phyloP scores from a whole-genome alignment of 805 yeast species.

The Wickerhamomyces queroliae region DNA sequence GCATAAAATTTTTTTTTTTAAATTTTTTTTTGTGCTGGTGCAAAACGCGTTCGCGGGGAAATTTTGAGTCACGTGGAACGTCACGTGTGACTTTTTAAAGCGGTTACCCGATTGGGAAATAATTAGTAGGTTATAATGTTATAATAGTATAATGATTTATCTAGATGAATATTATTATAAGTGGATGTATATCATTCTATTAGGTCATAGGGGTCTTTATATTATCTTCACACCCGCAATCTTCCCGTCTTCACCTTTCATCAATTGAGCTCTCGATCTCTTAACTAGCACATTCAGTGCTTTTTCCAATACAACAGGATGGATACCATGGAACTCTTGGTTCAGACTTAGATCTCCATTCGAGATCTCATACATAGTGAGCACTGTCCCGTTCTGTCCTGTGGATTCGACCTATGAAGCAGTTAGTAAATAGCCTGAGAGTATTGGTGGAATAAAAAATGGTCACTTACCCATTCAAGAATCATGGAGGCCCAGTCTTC shows the following conservation, averaged over 20 bases:
- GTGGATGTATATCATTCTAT: no score
- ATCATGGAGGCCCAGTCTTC: conserved; percentile 63
- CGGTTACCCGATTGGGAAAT: no score
- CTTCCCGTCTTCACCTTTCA: conserved; percentile 60
- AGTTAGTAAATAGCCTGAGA: neutral
- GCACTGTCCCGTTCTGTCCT: conserved; percentile 71
- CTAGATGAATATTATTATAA: no score
- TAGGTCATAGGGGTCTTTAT: conserved; percentile 18
- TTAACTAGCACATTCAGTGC: conserved; percentile 55
- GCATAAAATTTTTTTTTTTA: neutral
- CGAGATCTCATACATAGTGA: conserved; percentile 78
- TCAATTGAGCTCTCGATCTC: conserved; percentile 65
- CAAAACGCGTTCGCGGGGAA: neutral
- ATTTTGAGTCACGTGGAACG: no score
- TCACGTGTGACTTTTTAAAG: no score
- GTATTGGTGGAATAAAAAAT: neutral
- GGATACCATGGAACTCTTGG: conserved; percentile 61
- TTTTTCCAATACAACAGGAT: conserved; percentile 44
- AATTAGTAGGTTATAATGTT: no score
- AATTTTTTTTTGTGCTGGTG: neutral
- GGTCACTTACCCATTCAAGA: conserved; percentile 43
- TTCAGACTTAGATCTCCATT: conserved; percentile 53
- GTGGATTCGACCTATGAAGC: conserved; percentile 42
- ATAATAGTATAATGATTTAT: no score
- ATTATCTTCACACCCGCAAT: conserved; percentile 77